A percentile compares a stretch with the other conserved stretches of the same genome.
Conservation (phyloP, 2,329 filamentous ascomycete species). For the Penicillium digitatum region DNA sequence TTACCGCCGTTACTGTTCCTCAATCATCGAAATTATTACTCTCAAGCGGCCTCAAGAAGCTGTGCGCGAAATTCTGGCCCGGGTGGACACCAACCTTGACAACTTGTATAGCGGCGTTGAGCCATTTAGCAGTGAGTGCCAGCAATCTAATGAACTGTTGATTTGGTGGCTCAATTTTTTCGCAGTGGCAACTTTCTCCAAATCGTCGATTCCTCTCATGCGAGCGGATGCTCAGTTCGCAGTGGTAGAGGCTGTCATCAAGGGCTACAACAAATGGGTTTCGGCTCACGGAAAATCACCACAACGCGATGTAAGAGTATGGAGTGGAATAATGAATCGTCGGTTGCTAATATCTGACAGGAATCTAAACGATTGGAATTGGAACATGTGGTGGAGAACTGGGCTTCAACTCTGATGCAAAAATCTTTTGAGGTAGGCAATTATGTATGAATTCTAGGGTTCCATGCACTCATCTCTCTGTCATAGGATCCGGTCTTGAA, state of each 20-base stretch:
- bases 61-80: conserved; percentile 77
- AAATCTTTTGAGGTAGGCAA: conserved; percentile 37
- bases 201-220: conserved; percentile 49
- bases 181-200: conserved; percentile 38
- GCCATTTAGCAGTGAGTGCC: conserved; percentile 59
- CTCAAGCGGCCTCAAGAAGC: conserved; percentile 78
- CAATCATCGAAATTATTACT: conserved; percentile 83
- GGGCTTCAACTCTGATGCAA: conserved; percentile 42
- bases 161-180: neutral
- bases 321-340: neutral
- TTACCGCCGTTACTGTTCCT: conserved; percentile 84
- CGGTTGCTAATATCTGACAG: conserved; percentile 19
- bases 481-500: conserved; percentile 71
- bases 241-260: conserved; percentile 81
- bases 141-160: neutral
- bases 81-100: conserved; percentile 69
- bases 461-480: neutral
- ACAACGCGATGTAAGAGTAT: conserved; percentile 44
- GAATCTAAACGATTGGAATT: conserved; percentile 38
- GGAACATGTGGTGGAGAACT: conserved; percentile 40
- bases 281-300: conserved; percentile 50
- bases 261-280: conserved; percentile 82
- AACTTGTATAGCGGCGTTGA: conserved; percentile 69
- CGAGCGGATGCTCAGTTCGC: conserved; percentile 85
- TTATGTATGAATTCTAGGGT: neutral